phyloP scores from a whole-genome alignment of 768 basidiomycete genomes.

The Tricholoma hemisulphureum region DNA sequence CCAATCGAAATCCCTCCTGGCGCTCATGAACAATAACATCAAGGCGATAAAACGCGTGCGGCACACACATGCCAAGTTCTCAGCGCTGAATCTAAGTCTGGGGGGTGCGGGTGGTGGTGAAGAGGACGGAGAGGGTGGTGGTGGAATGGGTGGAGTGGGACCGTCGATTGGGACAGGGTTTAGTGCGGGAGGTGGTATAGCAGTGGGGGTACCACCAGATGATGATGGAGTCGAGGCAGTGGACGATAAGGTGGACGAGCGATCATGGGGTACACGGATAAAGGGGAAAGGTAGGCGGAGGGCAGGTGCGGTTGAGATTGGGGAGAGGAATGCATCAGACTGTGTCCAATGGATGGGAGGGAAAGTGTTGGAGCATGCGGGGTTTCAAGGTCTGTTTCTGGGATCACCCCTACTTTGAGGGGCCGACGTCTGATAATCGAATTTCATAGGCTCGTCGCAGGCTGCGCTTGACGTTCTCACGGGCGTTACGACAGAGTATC shows the following conservation, averaged over 20 bases:
- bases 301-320: constrained; percentile 50
- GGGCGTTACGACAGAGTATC: constrained; percentile 74
- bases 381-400: constrained; percentile 77
- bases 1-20: constrained; percentile 54
- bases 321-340: constrained; percentile 54
- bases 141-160: constrained; percentile 11
- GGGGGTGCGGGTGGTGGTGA: constrained; percentile 17
- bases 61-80: constrained; percentile 70
- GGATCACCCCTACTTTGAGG: neutral
- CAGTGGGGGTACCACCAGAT: neutral
- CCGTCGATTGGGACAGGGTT: neutral
- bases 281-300: constrained; percentile 25
- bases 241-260: constrained; percentile 56
- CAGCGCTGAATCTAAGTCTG: constrained; percentile 45
- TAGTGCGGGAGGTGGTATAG: neutral
- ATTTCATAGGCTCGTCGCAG: constrained; percentile 62
- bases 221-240: constrained; percentile 36
- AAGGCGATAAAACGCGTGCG: constrained; percentile 71
- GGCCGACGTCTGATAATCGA: neutral
- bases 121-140: constrained; percentile 17
- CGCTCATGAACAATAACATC: constrained; percentile 74
- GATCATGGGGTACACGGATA: constrained; percentile 48
- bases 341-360: constrained; percentile 71
- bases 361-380: constrained; percentile 85
- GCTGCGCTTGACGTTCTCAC: constrained; percentile 75